Conservation (phyloP, 257 asterid species). For the Henckelia pumila region DNA sequence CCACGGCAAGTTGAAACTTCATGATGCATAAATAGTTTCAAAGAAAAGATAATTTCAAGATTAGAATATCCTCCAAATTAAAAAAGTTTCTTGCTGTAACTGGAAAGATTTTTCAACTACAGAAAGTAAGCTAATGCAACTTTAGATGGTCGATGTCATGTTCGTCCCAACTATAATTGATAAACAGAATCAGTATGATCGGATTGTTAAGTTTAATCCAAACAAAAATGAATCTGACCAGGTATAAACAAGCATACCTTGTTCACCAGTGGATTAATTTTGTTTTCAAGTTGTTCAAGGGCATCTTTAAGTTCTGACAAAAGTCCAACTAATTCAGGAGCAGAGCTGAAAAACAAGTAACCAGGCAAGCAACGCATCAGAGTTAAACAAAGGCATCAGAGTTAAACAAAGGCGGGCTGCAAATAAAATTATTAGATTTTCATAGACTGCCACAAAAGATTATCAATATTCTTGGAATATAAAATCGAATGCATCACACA, state of each 20-base stretch:
- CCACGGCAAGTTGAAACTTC: conserved; percentile 15
- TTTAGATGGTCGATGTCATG: too few relatives aligned
- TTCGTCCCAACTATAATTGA: neutral
- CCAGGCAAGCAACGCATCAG: conserved; percentile 17
- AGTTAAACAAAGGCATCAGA: too few relatives aligned
- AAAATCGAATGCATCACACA: too few relatives aligned
- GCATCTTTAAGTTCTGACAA: conserved; percentile 79
- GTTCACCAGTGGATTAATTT: conserved; percentile 68
- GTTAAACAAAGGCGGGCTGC: neutral
- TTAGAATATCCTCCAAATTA: neutral
- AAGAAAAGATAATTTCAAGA: neutral
- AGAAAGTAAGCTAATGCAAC: neutral
- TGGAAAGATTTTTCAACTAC: conserved; percentile 1
- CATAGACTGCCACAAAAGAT: conserved; percentile 1
- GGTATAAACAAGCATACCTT: conserved; percentile 45
- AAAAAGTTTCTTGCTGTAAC: neutral
- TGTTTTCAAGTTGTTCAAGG: conserved; percentile 67
- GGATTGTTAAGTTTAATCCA: conserved; percentile 7
- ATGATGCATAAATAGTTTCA: conserved; percentile 12
- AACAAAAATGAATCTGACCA: conserved; percentile 5
- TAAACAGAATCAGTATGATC: neutral
- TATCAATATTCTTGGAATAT: conserved; percentile 8
- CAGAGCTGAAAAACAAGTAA: conserved; percentile 63
- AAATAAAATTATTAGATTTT: neutral
- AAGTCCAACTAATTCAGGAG: conserved; percentile 88